Evolutionary conservation across 352 stramenopile species (phyloP), one percentile per base, ranked within the genome.

Genomic region (Albugo laibachii): DNA sequence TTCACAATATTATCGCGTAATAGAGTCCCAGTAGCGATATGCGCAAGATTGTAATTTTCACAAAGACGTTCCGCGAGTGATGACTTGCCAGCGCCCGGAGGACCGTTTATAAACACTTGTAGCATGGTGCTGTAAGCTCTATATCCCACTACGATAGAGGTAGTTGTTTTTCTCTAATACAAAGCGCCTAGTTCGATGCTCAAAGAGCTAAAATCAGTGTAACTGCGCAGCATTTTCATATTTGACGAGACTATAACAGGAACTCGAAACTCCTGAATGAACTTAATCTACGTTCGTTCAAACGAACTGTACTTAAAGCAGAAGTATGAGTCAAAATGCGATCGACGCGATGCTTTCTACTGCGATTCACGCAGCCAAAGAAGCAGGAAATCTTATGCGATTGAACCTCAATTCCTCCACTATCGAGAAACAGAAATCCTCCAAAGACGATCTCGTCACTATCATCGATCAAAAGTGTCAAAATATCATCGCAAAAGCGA

Each of bases 371-470:
- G 75, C 75, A 8, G 72, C 75, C 19, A 65, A 64, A 12, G 59
- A 61, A 10, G 75, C 75, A 1, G 75, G 75, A 20, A 70, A 60
- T 40, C 71, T 85, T 65, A 88, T 88, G 75, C 65, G 70, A 49
- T 53, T 65, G 41, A 57, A 74, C 37, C 42, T 88, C 43, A 63
- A 52, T 36, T 68, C 64, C 38, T 69, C 71, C 34, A 56, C 63
- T 42, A 60, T 82, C 13, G 76, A 84, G 52, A 80, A 76, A 55
- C 85, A 66, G 42, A 96, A 96, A 61, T 85, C 81, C 14, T 93
- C 78, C 62, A 93, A 88, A 59, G 70, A 94, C 53, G 92, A 97
- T 65, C 70, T 97, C 27, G 70, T 97, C 20, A 97, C 92, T 5
- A 57, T 93, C 45, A 87, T 97, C 41, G 92, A 97, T 79, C 76